A percentile compares a stretch with the other conserved stretches of the same genome.
Conservation (phyloP, 2,329 filamentous ascomycete genomes). For the Fonsecaea monophora region DNA sequence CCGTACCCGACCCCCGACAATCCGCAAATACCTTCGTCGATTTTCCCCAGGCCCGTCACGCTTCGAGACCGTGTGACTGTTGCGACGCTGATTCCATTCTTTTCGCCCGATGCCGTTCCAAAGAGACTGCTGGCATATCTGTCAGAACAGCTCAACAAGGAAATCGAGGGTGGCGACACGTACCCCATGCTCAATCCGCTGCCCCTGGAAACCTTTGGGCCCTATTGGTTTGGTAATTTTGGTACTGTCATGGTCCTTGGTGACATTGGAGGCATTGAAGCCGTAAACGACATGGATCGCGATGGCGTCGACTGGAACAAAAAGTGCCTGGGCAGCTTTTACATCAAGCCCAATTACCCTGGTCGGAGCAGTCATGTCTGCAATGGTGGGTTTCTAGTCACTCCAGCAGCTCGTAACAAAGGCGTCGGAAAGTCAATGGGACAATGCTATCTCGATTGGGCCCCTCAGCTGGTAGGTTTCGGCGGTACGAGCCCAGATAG, state of each 20-base stretch:
- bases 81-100: conserved; percentile 83
- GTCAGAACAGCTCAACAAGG: conserved; percentile 82
- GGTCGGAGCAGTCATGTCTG: conserved; percentile 89
- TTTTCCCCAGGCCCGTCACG: conserved; percentile 77
- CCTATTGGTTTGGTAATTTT: conserved; percentile 92
- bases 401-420: conserved; percentile 73
- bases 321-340: conserved; percentile 86
- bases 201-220: conserved; percentile 74
- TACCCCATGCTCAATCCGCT: conserved; percentile 86
- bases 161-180: conserved; percentile 90
- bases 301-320: conserved; percentile 75
- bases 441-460: conserved; percentile 78
- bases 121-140: conserved; percentile 76
- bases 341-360: conserved; percentile 93
- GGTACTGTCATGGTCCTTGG: conserved; percentile 86
- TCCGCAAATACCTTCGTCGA: conserved; percentile 70
- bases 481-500: conserved; percentile 20
- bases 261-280: conserved; percentile 68
- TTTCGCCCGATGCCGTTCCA: conserved; percentile 77
- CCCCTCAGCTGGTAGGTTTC: conserved; percentile 64
- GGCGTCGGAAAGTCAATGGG: conserved; percentile 79
- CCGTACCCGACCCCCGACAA: conserved; percentile 69
- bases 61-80: conserved; percentile 83
- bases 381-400: conserved; percentile 76
- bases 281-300: conserved; percentile 57